Evolutionary conservation across 2,329 filamentous ascomycete species (phyloP).

Genomic region (Fusarium sambucinum): DNA sequence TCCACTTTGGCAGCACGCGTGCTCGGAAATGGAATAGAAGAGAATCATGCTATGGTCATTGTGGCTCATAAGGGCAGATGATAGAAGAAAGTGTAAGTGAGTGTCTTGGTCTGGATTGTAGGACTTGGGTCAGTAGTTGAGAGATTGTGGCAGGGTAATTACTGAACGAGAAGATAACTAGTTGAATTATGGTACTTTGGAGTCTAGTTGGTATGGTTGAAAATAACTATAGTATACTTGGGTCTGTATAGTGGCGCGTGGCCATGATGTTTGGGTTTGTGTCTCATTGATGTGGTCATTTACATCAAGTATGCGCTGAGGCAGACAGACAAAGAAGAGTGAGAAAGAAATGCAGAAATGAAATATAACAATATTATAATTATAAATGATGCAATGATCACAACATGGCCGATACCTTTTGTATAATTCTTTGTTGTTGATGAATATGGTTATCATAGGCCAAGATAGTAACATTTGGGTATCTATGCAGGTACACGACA

Average conservation of each 20-base stretch:
- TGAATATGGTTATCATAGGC: background rate
- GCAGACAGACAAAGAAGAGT: slow-evolving; percentile 16
- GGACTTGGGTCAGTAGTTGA: slow-evolving; percentile 16
- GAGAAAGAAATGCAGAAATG: background rate
- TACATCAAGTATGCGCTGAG: background rate
- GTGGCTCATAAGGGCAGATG: slow-evolving; percentile 38
- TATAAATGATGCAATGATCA: background rate
- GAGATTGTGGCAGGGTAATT: slow-evolving; percentile 28
- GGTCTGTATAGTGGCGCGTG: slow-evolving; percentile 27
- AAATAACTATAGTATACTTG: slow-evolving; percentile 1
- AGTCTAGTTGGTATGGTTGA: slow-evolving; percentile 5
- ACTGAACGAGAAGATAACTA: background rate
- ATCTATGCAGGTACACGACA: background rate
- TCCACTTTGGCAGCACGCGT: slow-evolving; percentile 31
- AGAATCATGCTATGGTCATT: slow-evolving; percentile 7
- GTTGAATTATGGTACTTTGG: slow-evolving; percentile 14
- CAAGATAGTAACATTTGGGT: background rate
- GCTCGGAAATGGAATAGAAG: background rate
- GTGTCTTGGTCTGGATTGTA: slow-evolving; percentile 17
- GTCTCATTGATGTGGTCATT: slow-evolving; percentile 41
- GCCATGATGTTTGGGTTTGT: slow-evolving; percentile 25
- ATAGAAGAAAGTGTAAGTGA: slow-evolving; percentile 38
- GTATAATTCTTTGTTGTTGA: slow-evolving; percentile 20
- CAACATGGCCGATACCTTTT: background rate
- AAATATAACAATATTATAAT: background rate